Evolutionary conservation across 2,329 filamentous ascomycete species (phyloP).

Genomic region (Penicillium thymicola): DNA sequence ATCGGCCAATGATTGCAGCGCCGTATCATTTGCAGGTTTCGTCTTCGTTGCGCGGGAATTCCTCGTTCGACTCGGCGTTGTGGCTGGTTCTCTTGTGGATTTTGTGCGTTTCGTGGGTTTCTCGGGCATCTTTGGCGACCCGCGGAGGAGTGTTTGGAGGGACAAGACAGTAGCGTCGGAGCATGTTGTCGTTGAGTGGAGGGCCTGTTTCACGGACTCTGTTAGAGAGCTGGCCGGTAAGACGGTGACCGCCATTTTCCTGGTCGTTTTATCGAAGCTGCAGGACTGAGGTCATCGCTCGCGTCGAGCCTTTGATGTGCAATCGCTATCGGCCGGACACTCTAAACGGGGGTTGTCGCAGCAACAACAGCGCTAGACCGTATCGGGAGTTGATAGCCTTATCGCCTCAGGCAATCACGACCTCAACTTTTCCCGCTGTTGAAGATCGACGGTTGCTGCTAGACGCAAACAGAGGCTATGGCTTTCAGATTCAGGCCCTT

Average conservation of each 20-base stretch:
- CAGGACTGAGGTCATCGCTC: slow-evolving; percentile 15
- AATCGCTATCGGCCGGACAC: slow-evolving; percentile 19
- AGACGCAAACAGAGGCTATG: slow-evolving; percentile 15
- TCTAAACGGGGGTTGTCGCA: slow-evolving; percentile 30
- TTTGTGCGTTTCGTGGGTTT: slow-evolving; percentile 25
- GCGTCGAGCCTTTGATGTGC: slow-evolving; percentile 17
- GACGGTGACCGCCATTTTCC: slow-evolving; percentile 33
- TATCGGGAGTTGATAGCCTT: slow-evolving; percentile 12
- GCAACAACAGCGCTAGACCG: slow-evolving; percentile 28
- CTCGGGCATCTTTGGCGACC: slow-evolving; percentile 23
- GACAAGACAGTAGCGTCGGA: slow-evolving; percentile 43
- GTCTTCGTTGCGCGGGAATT: slow-evolving; percentile 25
- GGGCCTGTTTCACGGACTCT: slow-evolving; percentile 53
- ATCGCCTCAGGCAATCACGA: slow-evolving; percentile 11
- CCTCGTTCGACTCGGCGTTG: slow-evolving; percentile 23
- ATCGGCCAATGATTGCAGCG: slow-evolving; percentile 25
- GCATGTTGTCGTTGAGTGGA: slow-evolving; percentile 54
- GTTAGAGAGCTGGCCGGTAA: slow-evolving; percentile 31
- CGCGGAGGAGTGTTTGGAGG: slow-evolving; percentile 40
- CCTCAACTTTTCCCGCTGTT: slow-evolving; percentile 11
- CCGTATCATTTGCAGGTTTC: slow-evolving; percentile 24
- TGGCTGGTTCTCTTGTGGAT: slow-evolving; percentile 19
- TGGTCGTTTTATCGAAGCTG: slow-evolving; percentile 13
- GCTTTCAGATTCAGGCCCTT: slow-evolving; percentile 16
- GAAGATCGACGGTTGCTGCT: background rate